Evolutionary conservation across 805 yeast genomes (phyloP).

Genomic region (Metschnikowia reukaufii): DNA sequence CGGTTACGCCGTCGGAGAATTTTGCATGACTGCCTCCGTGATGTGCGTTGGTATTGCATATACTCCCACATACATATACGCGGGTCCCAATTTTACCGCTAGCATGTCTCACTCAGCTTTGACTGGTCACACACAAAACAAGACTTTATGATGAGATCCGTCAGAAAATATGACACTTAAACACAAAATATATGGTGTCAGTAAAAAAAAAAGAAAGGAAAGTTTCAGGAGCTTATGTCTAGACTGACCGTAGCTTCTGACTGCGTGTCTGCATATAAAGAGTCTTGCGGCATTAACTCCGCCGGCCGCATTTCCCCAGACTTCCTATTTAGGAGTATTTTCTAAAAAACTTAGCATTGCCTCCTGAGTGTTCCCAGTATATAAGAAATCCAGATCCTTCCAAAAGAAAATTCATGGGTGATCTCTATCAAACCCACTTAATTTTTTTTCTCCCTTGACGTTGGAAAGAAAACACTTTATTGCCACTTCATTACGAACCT

Average conservation of each 20-base stretch:
- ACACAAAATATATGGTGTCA: too few species aligned
- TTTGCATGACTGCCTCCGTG: not conserved
- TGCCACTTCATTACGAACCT: not conserved
- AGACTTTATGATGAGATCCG: too few species aligned
- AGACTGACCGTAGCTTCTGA: not conserved
- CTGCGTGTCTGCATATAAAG: not conserved
- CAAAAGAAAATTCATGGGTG: not conserved
- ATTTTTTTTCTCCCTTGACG: not conserved
- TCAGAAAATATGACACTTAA: too few species aligned
- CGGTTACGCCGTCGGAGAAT: not conserved
- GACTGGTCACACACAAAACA: too few species aligned
- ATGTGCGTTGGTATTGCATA: not conserved
- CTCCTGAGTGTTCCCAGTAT: slow-evolving; percentile 2
- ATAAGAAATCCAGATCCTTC: slow-evolving; percentile 9
- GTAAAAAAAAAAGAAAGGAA: too few species aligned
- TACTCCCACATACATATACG: not conserved
- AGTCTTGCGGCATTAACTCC: slow-evolving; percentile 2
- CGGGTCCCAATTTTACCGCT: not conserved
- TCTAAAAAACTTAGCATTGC: not conserved
- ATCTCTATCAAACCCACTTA: not conserved
- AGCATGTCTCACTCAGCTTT: too few species aligned
- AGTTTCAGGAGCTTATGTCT: not conserved
- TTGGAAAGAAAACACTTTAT: not conserved
- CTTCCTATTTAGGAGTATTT: slow-evolving; percentile 10
- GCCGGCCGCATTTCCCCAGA: slow-evolving; percentile 14